Evolutionary conservation across 176 grass and related monocot species (phyloP), one percentile per base, ranked within the genome.

Genomic region (Guadua angustifolia): DNA sequence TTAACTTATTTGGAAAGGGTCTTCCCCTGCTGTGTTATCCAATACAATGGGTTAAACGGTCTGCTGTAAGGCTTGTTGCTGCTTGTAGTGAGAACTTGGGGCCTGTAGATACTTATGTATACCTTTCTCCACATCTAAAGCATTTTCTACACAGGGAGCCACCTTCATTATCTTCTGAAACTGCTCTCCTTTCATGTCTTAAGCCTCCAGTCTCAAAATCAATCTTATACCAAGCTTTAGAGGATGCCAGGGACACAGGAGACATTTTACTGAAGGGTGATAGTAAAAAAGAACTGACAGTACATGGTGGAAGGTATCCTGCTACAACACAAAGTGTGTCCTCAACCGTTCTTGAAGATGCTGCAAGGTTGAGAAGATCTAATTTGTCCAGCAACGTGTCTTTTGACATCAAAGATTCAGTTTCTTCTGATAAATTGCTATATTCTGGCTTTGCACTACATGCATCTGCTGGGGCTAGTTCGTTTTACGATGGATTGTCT

Each of bases 11-110:
- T 80, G 93, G 91, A 71, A 98, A 94, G 86, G 80, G 84, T 33
- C 89, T 89, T 53, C 93, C 93, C 73, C 67, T 95, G 60, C 83
- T 98, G 38, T 93, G 96, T 74, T 88, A 95, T 87, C 96, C 96
- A 44, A 94, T 94, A 65, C 89, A 92, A 51, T 98, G 96, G 96
- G 96, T 98, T 74, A 93, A 92, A 89, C 87, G 45, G 52, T 95
- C 89, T 45, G 96, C 86, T 86, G 91, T 98, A 77, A 83, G 82
- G 69, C 90, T 98, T 83, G 75, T 98, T 70, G 91, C 93, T 66
- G 85, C 91, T 40, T 91, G 93, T 75, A 95, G 93, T 29, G 83
- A 94, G 81, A 94, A 83, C 85, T 89, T 98, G 83, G 96, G 96
- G 46, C 81, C 93, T 69, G 88, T 95, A 67, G 96, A 98, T 92